Percentiles rank a stretch among this genome's conserved stretches.
Evolutionary conservation across 306 rosid genomes (phyloP).

Genomic region (Sindora glabra): DNA sequence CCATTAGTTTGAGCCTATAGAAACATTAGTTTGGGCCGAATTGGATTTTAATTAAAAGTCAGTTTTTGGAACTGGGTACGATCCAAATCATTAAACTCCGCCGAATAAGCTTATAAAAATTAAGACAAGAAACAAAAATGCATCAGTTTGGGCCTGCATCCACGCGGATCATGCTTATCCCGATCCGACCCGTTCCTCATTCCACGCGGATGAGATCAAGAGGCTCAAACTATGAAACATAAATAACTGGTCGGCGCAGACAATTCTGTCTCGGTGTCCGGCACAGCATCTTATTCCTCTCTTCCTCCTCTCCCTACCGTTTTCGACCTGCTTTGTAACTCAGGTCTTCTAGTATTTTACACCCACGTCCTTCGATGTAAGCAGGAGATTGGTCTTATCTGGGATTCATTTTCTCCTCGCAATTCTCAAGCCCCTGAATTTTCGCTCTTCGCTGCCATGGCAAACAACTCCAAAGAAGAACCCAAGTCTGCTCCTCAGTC

Average conservation of each 20-base stretch:
- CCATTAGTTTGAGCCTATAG: too few relatives aligned
- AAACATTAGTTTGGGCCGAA: too few relatives aligned
- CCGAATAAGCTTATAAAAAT: too few relatives aligned
- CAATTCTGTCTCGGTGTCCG: background rate
- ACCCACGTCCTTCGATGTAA: conserved; percentile 17
- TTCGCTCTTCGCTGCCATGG: conserved; percentile 25
- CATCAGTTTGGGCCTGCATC: too few relatives aligned
- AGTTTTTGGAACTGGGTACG: too few relatives aligned
- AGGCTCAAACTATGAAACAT: background rate
- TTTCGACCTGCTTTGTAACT: background rate
- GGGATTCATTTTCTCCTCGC: background rate
- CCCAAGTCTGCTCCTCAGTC: conserved; percentile 74
- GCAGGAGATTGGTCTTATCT: background rate
- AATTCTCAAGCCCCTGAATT: conserved; percentile 6
- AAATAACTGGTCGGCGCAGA: background rate
- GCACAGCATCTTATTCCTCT: background rate
- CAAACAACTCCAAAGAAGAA: conserved; percentile 72
- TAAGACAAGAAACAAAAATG: too few relatives aligned
- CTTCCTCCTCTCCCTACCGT: background rate
- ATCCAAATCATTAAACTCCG: too few relatives aligned
- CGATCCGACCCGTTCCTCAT: background rate
- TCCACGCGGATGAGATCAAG: background rate
- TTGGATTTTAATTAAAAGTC: too few relatives aligned
- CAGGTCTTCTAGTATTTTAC: background rate
- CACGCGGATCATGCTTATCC: too few relatives aligned